These are phyloP conservation scores for Pilobolus umbonatus DNA, from an alignment of 192 early-diverging fungal genomes.

Conservation along the genomic window DNA sequence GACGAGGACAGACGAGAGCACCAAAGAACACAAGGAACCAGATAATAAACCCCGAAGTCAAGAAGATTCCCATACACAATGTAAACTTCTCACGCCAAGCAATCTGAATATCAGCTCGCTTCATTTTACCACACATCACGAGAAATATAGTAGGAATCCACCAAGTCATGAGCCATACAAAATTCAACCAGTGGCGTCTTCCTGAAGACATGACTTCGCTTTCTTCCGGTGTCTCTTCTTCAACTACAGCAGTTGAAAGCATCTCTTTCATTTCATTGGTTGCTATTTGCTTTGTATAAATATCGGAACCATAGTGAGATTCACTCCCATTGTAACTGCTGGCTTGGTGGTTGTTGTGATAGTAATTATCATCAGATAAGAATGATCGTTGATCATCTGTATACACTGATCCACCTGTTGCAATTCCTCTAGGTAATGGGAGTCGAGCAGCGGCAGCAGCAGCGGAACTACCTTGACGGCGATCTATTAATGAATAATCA, in stretches of 20 bases:
- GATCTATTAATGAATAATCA: conserved; percentile 6
- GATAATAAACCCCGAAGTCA: conserved; percentile 72
- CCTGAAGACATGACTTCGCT: conserved; percentile 48
- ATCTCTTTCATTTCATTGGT: conserved; percentile 15
- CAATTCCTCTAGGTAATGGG: conserved; percentile 6
- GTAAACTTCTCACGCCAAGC: conserved; percentile 99
- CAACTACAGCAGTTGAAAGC: conserved; percentile 9
- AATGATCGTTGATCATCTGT: conserved; percentile 38
- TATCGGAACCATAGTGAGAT: conserved; percentile 31
- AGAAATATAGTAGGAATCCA: conserved; percentile 76
- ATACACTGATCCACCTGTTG: conserved; percentile 20
- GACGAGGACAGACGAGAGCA: conserved; percentile 68
- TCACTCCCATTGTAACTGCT: conserved; percentile 22
- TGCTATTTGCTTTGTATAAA: conserved; percentile 4
- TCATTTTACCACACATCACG: conserved; percentile 70
- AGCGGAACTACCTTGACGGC: conserved; percentile 9
- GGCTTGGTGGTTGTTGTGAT: conserved; percentile 8
- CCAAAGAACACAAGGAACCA: conserved; percentile 82
- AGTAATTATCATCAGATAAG: conserved; percentile 34
- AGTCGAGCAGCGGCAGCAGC: conserved; percentile 16
- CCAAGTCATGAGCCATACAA: conserved; percentile 78
- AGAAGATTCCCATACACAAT: conserved; percentile 78
- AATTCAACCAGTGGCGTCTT: conserved; percentile 76
- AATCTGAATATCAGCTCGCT: conserved; percentile 71
- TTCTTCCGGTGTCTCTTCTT: conserved; percentile 38